Percentiles rank a stretch among this genome's conserved stretches.
phyloP scores from a whole-genome alignment of 2,329 filamentous ascomycete genomes.

The Thielaviopsis punctulata region DNA sequence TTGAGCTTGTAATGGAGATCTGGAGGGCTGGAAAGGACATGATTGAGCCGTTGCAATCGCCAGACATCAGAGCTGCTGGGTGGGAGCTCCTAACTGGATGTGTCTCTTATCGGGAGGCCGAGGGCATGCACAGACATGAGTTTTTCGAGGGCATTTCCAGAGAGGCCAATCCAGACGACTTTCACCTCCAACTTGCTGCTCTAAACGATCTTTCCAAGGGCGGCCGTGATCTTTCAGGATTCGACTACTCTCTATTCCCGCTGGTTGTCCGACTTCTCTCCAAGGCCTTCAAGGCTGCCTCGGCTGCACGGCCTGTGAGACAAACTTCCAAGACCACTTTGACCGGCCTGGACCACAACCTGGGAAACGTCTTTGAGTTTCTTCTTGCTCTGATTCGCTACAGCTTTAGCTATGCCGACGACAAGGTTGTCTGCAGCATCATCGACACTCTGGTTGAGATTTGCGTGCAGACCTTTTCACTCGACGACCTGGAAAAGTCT shows the following conservation, averaged over 20 bases:
- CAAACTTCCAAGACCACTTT: constrained; percentile 11
- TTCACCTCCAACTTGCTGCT: constrained; percentile 46
- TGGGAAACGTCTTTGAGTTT: constrained; percentile 47
- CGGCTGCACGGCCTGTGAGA: constrained; percentile 28
- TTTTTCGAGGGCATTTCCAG: constrained; percentile 46
- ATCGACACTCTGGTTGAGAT: constrained; percentile 47
- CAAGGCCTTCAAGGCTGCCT: constrained; percentile 35
- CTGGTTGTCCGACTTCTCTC: constrained; percentile 44
- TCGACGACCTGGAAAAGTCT: constrained; percentile 48
- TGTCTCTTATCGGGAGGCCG: constrained; percentile 42
- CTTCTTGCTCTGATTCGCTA: constrained; percentile 56
- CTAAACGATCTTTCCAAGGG: constrained; percentile 43
- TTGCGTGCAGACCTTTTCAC: constrained; percentile 47
- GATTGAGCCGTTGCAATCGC: constrained; percentile 38
- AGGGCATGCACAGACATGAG: constrained; percentile 48
- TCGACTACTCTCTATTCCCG: constrained; percentile 49
- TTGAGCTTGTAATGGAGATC: constrained; percentile 42
- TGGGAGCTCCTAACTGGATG: constrained; percentile 51
- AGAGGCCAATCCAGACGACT: constrained; percentile 41
- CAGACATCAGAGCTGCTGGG: constrained; percentile 37
- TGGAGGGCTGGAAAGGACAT: constrained; percentile 51
- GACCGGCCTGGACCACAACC: constrained; percentile 39
- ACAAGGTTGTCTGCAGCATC: constrained; percentile 41
- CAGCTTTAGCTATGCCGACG: constrained; percentile 51
- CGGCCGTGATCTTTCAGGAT: constrained; percentile 45